Percentiles rank a stretch among this genome's conserved stretches.
phyloP scores from a whole-genome alignment of 495 filamentous ascomycete species.

The Penicillium dipodomyicola region DNA sequence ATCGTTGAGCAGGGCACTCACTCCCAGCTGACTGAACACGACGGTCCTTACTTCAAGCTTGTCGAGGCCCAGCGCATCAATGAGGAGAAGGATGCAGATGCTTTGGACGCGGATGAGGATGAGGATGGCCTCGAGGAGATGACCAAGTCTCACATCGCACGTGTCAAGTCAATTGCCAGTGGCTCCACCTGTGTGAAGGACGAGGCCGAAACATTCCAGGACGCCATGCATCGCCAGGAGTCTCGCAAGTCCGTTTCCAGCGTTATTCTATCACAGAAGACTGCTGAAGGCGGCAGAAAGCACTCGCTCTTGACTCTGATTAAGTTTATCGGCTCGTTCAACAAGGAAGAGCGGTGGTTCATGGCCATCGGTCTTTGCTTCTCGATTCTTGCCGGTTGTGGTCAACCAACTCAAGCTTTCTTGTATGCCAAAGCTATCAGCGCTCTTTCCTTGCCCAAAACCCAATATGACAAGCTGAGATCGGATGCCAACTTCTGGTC shows the following conservation, averaged over 20 bases:
- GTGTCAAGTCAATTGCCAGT: constrained; percentile 35
- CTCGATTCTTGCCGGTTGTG: constrained; percentile 76
- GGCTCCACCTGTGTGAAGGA: constrained; percentile 17
- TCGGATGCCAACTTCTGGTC: constrained; percentile 83
- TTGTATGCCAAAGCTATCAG: constrained; percentile 88
- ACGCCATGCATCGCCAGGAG: constrained; percentile 46
- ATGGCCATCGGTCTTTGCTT: constrained; percentile 78
- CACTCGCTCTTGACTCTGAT: constrained; percentile 82
- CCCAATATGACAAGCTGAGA: constrained; percentile 51
- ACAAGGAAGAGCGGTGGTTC: constrained; percentile 64
- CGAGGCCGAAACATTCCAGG: constrained; percentile 28
- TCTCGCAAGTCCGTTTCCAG: constrained; percentile 74
- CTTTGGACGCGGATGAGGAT: constrained; percentile 34
- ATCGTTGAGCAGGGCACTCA: constrained; percentile 92
- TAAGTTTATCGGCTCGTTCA: constrained; percentile 80
- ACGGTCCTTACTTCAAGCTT: constrained; percentile 68
- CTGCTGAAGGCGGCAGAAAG: constrained; percentile 45
- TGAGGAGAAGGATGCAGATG: constrained; percentile 57
- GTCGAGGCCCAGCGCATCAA: constrained; percentile 80
- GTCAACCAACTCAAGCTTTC: constrained; percentile 82
- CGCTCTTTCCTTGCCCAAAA: constrained; percentile 54
- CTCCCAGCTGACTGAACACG: constrained; percentile 58
- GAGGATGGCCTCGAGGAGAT: constrained; percentile 26
- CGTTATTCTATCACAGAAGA: constrained; percentile 57
- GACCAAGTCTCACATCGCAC: constrained; percentile 27